Evolutionary conservation across 2,329 filamentous ascomycete species (phyloP).

Genomic region (Microdochium paspali): DNA sequence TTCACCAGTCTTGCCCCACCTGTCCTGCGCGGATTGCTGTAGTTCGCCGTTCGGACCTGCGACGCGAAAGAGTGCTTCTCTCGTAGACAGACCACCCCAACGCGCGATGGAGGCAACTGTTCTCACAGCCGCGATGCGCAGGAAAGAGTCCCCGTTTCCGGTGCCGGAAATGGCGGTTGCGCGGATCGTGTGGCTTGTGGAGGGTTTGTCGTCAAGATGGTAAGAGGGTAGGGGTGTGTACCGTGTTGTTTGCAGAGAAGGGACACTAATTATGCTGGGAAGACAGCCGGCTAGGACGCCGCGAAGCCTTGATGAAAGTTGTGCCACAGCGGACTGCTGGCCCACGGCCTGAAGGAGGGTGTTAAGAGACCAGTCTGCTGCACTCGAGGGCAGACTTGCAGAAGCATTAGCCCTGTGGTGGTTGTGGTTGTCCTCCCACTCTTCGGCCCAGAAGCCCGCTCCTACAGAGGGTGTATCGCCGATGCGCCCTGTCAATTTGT

Average conservation of each 20-base stretch:
- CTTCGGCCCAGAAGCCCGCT: constrained; percentile 84
- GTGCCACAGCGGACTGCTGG: constrained; percentile 21
- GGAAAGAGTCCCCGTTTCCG: constrained; percentile 82
- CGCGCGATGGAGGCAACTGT: constrained; percentile 66
- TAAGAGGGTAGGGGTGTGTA: neutral
- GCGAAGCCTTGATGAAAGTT: constrained; percentile 32
- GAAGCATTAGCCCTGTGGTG: constrained; percentile 3
- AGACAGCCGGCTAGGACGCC: constrained; percentile 51
- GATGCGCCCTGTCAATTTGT: constrained; percentile 77
- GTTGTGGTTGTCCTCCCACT: constrained; percentile 48
- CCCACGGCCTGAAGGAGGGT: constrained; percentile 6
- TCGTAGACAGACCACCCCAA: constrained; percentile 44
- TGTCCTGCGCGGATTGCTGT: constrained; percentile 60
- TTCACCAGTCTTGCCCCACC: constrained; percentile 67
- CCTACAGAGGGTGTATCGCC: constrained; percentile 80
- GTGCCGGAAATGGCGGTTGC: constrained; percentile 62
- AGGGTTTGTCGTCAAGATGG: neutral
- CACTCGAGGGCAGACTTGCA: constrained; percentile 8
- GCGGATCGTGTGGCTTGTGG: constrained; percentile 23
- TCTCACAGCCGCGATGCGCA: constrained; percentile 60
- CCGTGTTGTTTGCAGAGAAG: constrained; percentile 14
- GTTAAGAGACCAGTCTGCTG: neutral
- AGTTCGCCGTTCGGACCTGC: constrained; percentile 65
- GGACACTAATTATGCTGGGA: constrained; percentile 34
- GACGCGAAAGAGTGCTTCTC: constrained; percentile 52